A percentile compares a stretch with the other conserved stretches of the same genome.
Conservation (phyloP, 352 stramenopile genomes). For the Globisporangium alternatum region DNA sequence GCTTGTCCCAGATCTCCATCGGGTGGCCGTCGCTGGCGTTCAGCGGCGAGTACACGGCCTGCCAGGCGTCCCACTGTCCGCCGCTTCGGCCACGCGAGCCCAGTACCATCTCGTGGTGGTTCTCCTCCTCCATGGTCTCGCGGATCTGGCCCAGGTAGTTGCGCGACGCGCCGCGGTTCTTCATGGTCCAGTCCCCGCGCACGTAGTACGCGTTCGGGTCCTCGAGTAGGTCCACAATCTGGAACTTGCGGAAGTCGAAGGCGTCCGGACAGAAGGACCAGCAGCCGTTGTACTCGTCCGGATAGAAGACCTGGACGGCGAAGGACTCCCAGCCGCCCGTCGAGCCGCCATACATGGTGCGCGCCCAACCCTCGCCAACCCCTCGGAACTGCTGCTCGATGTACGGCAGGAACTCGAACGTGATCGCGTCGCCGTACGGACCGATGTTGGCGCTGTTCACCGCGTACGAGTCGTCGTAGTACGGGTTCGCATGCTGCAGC, state of each 20-base stretch:
- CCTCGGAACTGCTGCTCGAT: conserved; percentile 59
- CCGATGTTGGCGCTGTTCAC: conserved; percentile 77
- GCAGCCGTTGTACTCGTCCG: conserved; percentile 77
- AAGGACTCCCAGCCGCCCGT: conserved; percentile 75
- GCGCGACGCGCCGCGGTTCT: conserved; percentile 54
- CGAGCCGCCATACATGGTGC: conserved; percentile 75
- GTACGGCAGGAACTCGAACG: conserved; percentile 70
- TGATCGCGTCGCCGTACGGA: conserved; percentile 74
- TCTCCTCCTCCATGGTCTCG: conserved; percentile 74
- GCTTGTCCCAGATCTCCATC: conserved; percentile 62
- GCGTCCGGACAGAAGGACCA: conserved; percentile 79
- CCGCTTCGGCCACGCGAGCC: conserved; percentile 60
- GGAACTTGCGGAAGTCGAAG: conserved; percentile 75
- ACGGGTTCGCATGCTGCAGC: conserved; percentile 73
- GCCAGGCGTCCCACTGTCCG: conserved; percentile 77
- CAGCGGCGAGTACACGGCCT: conserved; percentile 66
- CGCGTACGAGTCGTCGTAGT: conserved; percentile 80
- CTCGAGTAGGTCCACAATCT: conserved; percentile 61
- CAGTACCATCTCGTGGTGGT: conserved; percentile 66
- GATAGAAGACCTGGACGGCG: conserved; percentile 71
- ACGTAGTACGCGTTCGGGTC: conserved; percentile 72
- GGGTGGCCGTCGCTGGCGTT: conserved; percentile 61
- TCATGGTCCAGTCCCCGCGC: conserved; percentile 66
- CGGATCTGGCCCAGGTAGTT: conserved; percentile 65
- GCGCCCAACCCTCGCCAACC: conserved; percentile 59